A percentile compares a stretch with the other conserved stretches of the same genome.
Evolutionary conservation across 257 asterid genomes (phyloP).

Genomic region (Solanum paucissectum): DNA sequence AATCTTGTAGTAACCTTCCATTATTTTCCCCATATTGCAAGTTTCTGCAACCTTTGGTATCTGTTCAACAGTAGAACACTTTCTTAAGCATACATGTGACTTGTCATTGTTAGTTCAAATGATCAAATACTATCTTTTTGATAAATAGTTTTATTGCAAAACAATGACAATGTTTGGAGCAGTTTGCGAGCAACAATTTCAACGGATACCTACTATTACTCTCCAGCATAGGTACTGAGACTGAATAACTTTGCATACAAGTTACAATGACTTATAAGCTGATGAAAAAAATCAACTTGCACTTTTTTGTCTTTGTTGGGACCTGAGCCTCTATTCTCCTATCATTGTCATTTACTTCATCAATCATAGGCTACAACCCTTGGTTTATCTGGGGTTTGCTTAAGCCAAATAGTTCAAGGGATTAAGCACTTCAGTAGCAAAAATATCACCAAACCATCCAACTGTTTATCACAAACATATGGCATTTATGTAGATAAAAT

Average conservation of each 20-base stretch:
- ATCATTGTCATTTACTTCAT: too few species aligned
- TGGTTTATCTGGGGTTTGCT: neutral
- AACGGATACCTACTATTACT: neutral
- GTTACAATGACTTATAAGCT: too few species aligned
- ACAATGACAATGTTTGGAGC: neutral
- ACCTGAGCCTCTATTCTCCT: too few species aligned
- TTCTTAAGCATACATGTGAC: neutral
- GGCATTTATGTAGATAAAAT: neutral
- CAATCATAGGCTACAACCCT: too few species aligned
- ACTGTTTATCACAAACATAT: neutral
- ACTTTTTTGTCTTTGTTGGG: too few species aligned
- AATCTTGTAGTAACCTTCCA: slow-evolving; percentile 78
- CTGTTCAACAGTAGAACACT: slow-evolving; percentile 25
- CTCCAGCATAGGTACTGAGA: neutral
- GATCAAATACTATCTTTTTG: neutral
- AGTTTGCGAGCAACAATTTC: neutral
- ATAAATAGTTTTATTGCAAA: neutral
- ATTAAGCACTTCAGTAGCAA: neutral
- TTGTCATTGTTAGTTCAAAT: neutral
- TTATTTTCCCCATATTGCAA: slow-evolving; percentile 66
- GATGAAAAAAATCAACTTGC: too few species aligned
- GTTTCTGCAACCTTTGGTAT: slow-evolving; percentile 84
- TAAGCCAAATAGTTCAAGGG: neutral
- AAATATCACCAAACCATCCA: neutral
- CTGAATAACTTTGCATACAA: neutral